Evolutionary conservation across 2,329 filamentous ascomycete genomes (phyloP).

Genomic region (Cryphonectria parasitica): DNA sequence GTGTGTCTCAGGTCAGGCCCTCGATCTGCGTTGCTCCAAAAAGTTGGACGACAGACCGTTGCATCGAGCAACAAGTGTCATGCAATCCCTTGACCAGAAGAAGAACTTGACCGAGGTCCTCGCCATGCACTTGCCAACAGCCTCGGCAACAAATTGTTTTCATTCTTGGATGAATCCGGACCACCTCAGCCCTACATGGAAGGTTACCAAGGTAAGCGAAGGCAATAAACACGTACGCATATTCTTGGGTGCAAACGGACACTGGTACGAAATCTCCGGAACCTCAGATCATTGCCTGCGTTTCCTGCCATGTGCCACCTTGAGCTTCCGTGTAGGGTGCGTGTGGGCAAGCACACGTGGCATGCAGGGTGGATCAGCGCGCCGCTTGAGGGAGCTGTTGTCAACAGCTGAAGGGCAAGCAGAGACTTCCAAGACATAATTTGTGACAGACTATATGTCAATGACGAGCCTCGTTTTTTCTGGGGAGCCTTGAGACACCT

Average conservation of each 20-base stretch:
- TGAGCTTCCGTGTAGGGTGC: conserved; percentile 11
- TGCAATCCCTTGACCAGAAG: background rate
- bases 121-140: too few relatives aligned
- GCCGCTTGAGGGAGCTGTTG: conserved; percentile 4
- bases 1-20: background rate
- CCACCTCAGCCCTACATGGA: conserved; percentile 14
- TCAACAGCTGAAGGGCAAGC: background rate
- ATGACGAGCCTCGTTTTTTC: background rate
- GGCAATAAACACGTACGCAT: conserved; percentile 3
- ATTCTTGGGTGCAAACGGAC: background rate
- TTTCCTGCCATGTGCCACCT: background rate
- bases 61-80: background rate
- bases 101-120: background rate
- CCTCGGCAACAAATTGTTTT: background rate
- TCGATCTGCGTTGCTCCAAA: background rate
- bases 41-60: background rate
- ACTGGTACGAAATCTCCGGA: background rate
- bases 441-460: background rate
- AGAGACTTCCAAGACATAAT: background rate
- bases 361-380: background rate
- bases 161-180: background rate
- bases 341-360: conserved; percentile 14
- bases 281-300: background rate
- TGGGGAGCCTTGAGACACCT: background rate
- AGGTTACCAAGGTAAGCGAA: conserved; percentile 12